phyloP scores from a whole-genome alignment of 768 basidiomycete species.

The Xerocomellus amylosporus region DNA sequence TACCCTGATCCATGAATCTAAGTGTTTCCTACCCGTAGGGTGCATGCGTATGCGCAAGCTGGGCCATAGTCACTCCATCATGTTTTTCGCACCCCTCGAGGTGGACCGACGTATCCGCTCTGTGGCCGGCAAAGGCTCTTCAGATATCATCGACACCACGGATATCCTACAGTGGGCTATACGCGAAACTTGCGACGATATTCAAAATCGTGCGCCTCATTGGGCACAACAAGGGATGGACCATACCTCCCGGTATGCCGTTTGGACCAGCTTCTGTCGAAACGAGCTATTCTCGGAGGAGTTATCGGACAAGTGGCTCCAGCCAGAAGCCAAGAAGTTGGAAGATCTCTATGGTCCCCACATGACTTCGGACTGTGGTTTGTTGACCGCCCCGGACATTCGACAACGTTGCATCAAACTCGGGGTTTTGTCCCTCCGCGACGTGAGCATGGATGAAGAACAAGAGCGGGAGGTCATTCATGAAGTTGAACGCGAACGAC shows the following conservation, averaged over 20 bases:
- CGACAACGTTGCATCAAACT: conserved; percentile 5
- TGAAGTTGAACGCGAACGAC: conserved; percentile 43
- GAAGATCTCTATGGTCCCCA: conserved; percentile 20
- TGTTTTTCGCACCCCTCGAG: conserved; percentile 50
- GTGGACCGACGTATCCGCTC: conserved; percentile 39
- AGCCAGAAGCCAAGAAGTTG: conserved; percentile 39
- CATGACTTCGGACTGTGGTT: not conserved
- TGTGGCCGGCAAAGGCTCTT: conserved; percentile 11
- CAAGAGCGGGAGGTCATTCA: conserved; percentile 49
- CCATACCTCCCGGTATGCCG: conserved; percentile 28
- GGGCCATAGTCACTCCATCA: conserved; percentile 45
- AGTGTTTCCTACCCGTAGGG: conserved; percentile 31
- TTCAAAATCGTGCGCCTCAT: conserved; percentile 38
- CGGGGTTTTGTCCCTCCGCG: not conserved
- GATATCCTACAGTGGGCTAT: conserved; percentile 48
- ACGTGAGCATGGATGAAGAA: conserved; percentile 12
- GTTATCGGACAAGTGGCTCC: conserved; percentile 34
- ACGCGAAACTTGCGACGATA: conserved; percentile 41
- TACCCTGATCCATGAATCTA: not conserved
- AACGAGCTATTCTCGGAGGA: conserved; percentile 3
- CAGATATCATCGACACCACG: conserved; percentile 9
- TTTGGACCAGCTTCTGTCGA: conserved; percentile 20
- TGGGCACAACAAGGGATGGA: conserved; percentile 47
- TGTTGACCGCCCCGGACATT: not conserved
- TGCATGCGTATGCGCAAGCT: conserved; percentile 57